Evolutionary conservation across 495 filamentous ascomycete species (phyloP), one percentile per base, ranked within the genome.

Genomic region (Aspergillus cavernicola): DNA sequence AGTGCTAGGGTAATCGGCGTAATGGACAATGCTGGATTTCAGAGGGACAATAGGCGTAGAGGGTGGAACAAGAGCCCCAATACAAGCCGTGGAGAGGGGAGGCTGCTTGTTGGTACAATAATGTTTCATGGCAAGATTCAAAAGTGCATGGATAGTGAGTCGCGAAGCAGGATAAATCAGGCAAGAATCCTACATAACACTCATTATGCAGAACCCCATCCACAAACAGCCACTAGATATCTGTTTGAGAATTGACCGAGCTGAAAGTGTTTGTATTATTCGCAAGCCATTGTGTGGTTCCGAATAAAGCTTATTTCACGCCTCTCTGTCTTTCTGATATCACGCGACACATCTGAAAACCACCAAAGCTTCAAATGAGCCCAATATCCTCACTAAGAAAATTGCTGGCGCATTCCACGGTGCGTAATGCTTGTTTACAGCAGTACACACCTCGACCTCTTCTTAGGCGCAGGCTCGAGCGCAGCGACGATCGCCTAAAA

Each of bases 401-500:
- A 31, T 52, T 54, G 64, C 62, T 46, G 52, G 65, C 63, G 66
- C 63, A 60, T 49, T 37, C 32, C 39, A 35, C 36, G 42, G 37
- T 39, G 46, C 19, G 50, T 28, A 45, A 45, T 6, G 40, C 24
- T 55, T 38, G 52, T 55, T 68, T 63, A 77, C 66, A 77, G 60
- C 60, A 77, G 55, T 49, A 70, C 66, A 53, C 74, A 77, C 49
- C 67, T 71, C 52, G 61, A 61, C 75, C 85, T 86, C 77, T 88
- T 89, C 49, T 81, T 81, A 29, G 80, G 75, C 8, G 89, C 87
- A n/a, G 89, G 89, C 68, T 95, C 89, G 36, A 95, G 80, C 3
- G 89, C 89, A 47, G 90, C 90, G 45, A 95, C 90, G 60, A 95
- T 95, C 16, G 90, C 90, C 89, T 95, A 42, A 15, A 29, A n/a